phyloP scores from a whole-genome alignment of 768 basidiomycete species.

The Mycena floridula region DNA sequence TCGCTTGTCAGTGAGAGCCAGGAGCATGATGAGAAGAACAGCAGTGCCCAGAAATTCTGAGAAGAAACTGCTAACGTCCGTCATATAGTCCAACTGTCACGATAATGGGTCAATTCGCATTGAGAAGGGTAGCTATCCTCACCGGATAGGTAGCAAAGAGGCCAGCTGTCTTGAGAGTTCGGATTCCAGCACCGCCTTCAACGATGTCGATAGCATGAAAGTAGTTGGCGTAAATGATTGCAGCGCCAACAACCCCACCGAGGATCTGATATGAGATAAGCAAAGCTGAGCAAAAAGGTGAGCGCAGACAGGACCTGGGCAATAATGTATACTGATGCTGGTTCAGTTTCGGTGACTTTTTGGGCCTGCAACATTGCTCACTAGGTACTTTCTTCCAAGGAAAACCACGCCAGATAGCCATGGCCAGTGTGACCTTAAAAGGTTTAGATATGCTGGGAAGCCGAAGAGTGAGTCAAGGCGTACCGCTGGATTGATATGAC shows the following conservation, averaged over 20 bases:
- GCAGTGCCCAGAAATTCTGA: constrained; percentile 56
- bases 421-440: constrained; percentile 56
- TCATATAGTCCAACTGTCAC: constrained; percentile 32
- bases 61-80: constrained; percentile 33
- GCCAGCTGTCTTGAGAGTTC: constrained; percentile 52
- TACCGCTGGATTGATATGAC: constrained; percentile 38
- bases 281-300: too few relatives aligned
- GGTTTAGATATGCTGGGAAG: not conserved
- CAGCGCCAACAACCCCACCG: constrained; percentile 57
- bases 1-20: constrained; percentile 45
- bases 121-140: too few relatives aligned
- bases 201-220: constrained; percentile 61
- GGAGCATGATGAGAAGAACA: constrained; percentile 49
- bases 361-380: too few relatives aligned
- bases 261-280: too few relatives aligned
- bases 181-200: constrained; percentile 49
- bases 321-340: constrained; percentile 39
- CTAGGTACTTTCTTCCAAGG: constrained; percentile 77
- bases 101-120: too few relatives aligned
- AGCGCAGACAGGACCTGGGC: constrained; percentile 64
- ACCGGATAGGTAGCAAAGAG: constrained; percentile 60
- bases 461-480: too few relatives aligned
- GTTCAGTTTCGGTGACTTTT: too few relatives aligned
- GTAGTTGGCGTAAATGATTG: constrained; percentile 61
- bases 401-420: constrained; percentile 67